Conservation (phyloP, 139 green algal genomes). For the Chlorella ohadii region DNA sequence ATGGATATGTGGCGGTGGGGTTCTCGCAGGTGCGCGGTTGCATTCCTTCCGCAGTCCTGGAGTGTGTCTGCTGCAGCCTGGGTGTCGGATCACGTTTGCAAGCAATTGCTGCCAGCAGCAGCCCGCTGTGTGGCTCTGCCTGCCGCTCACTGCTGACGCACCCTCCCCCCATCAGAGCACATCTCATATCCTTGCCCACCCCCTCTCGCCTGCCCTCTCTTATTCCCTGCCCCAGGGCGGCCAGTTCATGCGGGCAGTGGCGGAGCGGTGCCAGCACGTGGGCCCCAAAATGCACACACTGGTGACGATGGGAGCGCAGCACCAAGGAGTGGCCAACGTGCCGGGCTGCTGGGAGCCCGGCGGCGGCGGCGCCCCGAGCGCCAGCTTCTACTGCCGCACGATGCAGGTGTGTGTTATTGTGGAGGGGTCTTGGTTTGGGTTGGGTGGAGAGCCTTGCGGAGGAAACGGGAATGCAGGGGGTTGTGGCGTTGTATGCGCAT, state of each 20-base stretch:
- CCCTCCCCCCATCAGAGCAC: too few relatives aligned
- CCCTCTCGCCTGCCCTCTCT: neutral
- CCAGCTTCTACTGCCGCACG: slow-evolving; percentile 41
- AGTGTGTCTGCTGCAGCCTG: too few relatives aligned
- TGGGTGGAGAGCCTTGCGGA: too few relatives aligned
- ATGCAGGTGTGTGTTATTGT: slow-evolving; percentile 42
- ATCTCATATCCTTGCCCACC: too few relatives aligned
- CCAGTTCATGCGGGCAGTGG: slow-evolving; percentile 88
- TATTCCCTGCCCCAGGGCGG: slow-evolving; percentile 45
- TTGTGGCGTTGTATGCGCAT: too few relatives aligned
- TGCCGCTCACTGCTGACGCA: too few relatives aligned
- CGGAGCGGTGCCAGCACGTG: slow-evolving; percentile 80
- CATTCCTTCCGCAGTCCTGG: neutral
- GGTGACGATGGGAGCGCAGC: slow-evolving; percentile 76
- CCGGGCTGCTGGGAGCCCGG: slow-evolving; percentile 67
- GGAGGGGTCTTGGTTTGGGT: too few relatives aligned
- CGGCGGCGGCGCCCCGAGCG: slow-evolving; percentile 22
- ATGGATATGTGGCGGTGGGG: slow-evolving; percentile 86
- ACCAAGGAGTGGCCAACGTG: slow-evolving; percentile 65
- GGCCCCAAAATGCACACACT: slow-evolving; percentile 70
- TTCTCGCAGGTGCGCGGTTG: slow-evolving; percentile 77
- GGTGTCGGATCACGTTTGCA: too few relatives aligned
- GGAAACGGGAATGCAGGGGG: too few relatives aligned
- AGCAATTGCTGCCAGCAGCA: too few relatives aligned
- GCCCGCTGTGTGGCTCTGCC: too few relatives aligned